Evolutionary conservation across 2,329 filamentous ascomycete genomes (phyloP).

Genomic region (Aspergillus arachidicola): DNA sequence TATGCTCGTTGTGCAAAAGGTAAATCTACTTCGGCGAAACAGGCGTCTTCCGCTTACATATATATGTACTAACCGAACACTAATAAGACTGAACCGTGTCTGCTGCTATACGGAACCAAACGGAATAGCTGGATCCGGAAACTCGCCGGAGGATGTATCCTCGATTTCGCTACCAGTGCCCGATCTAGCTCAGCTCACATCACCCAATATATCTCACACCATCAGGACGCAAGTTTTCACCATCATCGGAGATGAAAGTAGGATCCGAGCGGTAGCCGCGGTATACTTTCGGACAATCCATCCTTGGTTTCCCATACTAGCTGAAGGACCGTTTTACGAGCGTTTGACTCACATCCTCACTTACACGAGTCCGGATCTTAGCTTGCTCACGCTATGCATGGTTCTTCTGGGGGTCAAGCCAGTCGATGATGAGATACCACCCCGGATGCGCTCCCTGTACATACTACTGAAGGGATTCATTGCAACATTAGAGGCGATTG

Average conservation of each 20-base stretch:
- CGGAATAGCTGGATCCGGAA: background rate
- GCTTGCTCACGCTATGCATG: conserved; percentile 1
- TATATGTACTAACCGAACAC: background rate
- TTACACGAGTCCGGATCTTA: background rate
- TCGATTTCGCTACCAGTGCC: background rate
- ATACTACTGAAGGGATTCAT: conserved; percentile 1
- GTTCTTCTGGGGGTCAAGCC: background rate
- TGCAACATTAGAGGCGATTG: background rate
- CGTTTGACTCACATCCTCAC: background rate
- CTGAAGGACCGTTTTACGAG: background rate
- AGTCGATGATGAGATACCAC: background rate
- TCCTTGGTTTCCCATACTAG: conserved; percentile 1
- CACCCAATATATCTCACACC: background rate
- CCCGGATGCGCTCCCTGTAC: conserved; percentile 1
- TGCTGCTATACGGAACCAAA: background rate
- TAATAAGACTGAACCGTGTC: conserved; percentile 1
- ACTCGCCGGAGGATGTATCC: background rate
- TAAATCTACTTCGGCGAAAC: background rate
- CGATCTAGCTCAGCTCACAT: background rate
- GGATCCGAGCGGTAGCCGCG: background rate
- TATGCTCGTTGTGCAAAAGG: conserved; percentile 2
- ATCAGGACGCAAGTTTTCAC: background rate
- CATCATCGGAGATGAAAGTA: background rate
- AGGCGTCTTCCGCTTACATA: background rate
- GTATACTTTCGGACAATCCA: conserved; percentile 5